These are phyloP conservation scores for Suillus subalutaceus DNA, from an alignment of 768 basidiomycete genomes.

Conservation along the genomic window DNA sequence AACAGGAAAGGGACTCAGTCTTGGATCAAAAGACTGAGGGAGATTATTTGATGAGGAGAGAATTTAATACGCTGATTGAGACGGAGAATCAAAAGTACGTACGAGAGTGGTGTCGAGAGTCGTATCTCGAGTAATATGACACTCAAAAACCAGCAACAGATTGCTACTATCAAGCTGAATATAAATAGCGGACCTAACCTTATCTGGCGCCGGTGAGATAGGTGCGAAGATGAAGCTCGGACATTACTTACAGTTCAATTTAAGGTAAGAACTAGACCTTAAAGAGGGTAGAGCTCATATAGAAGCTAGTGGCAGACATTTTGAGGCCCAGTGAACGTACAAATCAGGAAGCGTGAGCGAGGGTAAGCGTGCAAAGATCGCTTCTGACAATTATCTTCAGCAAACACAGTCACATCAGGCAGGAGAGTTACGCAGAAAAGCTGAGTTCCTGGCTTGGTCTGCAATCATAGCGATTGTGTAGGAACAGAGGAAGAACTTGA, in stretches of 20 bases:
- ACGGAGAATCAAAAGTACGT: no score
- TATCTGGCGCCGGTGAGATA: background rate
- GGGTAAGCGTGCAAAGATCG: background rate
- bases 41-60: no score
- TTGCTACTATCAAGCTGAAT: constrained; percentile 14
- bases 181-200: background rate
- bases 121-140: background rate
- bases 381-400: background rate
- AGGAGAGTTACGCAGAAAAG: background rate
- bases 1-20: no score
- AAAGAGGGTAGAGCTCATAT: background rate
- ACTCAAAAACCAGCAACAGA: background rate
- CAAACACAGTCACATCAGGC: no score
- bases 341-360: background rate
- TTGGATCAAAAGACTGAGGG: no score
- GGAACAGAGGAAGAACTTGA: background rate
- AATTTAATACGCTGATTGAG: no score
- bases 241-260: background rate
- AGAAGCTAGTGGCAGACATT: no score
- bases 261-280: background rate
- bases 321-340: background rate
- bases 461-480: background rate
- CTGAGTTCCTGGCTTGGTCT: background rate
- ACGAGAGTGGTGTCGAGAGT: no score
- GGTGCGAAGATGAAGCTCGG: background rate